Evolutionary conservation across 1,284 basidiomycete genomes (phyloP).

Genomic region (Sanguinoderma infundibulare): DNA sequence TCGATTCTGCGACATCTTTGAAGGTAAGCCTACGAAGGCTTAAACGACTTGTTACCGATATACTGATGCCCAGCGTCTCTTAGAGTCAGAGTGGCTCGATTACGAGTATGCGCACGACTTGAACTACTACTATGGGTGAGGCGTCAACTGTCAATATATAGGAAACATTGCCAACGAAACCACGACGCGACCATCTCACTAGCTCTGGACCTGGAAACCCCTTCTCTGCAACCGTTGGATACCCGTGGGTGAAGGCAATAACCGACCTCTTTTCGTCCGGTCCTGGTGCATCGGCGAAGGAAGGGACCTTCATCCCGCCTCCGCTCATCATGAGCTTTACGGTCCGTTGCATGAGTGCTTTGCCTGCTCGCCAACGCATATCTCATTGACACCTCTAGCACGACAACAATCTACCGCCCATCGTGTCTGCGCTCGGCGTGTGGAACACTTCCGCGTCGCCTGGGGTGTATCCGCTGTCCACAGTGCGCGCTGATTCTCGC

Average conservation of each 20-base stretch:
- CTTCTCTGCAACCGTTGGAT: conserved; percentile 43
- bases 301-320: conserved; percentile 39
- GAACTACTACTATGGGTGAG: conserved; percentile 50
- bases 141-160: not conserved
- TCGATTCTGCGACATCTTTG: conserved; percentile 40
- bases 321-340: conserved; percentile 48
- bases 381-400: conserved; percentile 34
- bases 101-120: conserved; percentile 59
- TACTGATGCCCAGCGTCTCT: not conserved
- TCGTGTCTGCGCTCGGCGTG: conserved; percentile 46
- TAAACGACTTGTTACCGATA: not conserved
- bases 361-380: not conserved
- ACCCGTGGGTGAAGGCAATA: conserved; percentile 45
- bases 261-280: conserved; percentile 41
- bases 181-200: too few species aligned
- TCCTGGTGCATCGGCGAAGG: conserved; percentile 32
- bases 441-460: conserved; percentile 42
- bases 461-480: conserved; percentile 41
- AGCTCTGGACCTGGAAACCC: conserved; percentile 49
- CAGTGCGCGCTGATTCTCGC: conserved; percentile 32
- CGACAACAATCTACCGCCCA: conserved; percentile 48
- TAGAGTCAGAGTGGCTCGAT: conserved; percentile 61
- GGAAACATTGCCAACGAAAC: not conserved
- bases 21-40: conserved; percentile 8
- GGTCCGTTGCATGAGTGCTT: conserved; percentile 28